Evolutionary conservation across 73 alveolate species (phyloP).

Genomic region (Paramecium bursaria): DNA sequence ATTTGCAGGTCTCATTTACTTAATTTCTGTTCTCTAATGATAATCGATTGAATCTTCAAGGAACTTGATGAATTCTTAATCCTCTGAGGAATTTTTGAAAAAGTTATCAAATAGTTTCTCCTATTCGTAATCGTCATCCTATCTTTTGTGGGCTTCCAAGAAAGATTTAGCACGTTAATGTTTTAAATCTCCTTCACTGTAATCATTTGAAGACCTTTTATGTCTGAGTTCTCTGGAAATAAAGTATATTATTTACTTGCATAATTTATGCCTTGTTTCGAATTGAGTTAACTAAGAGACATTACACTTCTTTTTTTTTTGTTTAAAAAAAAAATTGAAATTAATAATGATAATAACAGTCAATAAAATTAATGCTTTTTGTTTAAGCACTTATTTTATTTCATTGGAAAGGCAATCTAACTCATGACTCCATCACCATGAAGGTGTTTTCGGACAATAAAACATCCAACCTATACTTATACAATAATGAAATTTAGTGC

Average conservation of each 20-base stretch:
- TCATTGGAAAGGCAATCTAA: slow-evolving; percentile 60
- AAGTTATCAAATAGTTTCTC: slow-evolving; percentile 48
- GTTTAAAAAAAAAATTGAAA: too few relatives aligned
- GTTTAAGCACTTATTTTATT: neutral
- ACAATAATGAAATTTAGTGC: neutral
- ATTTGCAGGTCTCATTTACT: slow-evolving; percentile 4
- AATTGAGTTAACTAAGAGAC: slow-evolving; percentile 30
- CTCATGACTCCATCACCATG: slow-evolving; percentile 35
- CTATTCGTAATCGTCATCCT: slow-evolving; percentile 17
- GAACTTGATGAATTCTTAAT: slow-evolving; percentile 37
- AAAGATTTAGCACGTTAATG: slow-evolving; percentile 48
- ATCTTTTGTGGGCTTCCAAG: neutral
- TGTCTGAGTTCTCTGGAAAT: slow-evolving; percentile 62
- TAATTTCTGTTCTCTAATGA: slow-evolving; percentile 27
- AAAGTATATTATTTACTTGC: slow-evolving; percentile 43
- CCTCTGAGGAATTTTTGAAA: slow-evolving; percentile 7
- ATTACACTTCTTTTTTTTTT: too few relatives aligned
- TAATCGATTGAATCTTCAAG: slow-evolving; percentile 33
- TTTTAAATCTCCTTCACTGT: neutral
- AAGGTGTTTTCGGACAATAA: slow-evolving; percentile 22
- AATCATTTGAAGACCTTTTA: slow-evolving; percentile 54
- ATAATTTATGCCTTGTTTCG: slow-evolving; percentile 37
- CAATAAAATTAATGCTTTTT: too few relatives aligned
- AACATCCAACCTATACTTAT: neutral
- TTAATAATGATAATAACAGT: too few relatives aligned